Evolutionary conservation across 2,329 filamentous ascomycete genomes (phyloP).

Genomic region (Xylariaceae sp.): DNA sequence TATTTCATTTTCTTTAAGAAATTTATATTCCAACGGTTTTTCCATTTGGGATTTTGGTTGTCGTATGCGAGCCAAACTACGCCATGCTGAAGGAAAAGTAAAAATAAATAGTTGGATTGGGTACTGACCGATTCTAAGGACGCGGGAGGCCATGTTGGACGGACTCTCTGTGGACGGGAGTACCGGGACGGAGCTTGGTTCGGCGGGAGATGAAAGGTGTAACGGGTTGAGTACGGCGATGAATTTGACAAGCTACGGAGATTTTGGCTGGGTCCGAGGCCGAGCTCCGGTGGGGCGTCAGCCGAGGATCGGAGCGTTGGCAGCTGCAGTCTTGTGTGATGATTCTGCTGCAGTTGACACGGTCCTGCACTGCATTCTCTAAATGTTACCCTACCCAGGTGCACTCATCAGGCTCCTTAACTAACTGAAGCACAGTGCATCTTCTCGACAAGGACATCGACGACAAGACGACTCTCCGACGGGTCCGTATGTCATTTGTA

Average conservation of each 20-base stretch:
- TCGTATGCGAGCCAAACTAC: not conserved
- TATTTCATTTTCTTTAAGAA: not conserved
- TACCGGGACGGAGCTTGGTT: not conserved
- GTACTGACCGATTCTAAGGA: constrained; percentile 62
- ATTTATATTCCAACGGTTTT: not conserved
- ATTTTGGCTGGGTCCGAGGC: not conserved
- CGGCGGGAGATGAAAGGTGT: not conserved
- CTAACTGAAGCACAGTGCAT: too few relatives aligned
- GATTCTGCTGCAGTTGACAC: too few relatives aligned
- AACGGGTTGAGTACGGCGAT: not conserved
- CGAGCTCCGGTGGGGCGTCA: not conserved
- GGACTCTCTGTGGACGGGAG: not conserved
- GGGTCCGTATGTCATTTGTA: too few relatives aligned
- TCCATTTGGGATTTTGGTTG: not conserved
- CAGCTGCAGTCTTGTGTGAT: not conserved
- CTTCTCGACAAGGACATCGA: too few relatives aligned
- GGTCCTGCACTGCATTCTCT: too few relatives aligned
- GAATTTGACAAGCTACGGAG: not conserved
- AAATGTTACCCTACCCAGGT: too few relatives aligned
- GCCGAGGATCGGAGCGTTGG: not conserved
- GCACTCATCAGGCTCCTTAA: too few relatives aligned
- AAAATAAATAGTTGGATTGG: not conserved
- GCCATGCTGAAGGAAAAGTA: not conserved
- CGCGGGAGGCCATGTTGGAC: constrained; percentile 56
- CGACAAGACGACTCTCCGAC: too few relatives aligned